Evolutionary conservation across 176 grass and related monocot genomes (phyloP).

Genomic region (Guadua angustifolia): DNA sequence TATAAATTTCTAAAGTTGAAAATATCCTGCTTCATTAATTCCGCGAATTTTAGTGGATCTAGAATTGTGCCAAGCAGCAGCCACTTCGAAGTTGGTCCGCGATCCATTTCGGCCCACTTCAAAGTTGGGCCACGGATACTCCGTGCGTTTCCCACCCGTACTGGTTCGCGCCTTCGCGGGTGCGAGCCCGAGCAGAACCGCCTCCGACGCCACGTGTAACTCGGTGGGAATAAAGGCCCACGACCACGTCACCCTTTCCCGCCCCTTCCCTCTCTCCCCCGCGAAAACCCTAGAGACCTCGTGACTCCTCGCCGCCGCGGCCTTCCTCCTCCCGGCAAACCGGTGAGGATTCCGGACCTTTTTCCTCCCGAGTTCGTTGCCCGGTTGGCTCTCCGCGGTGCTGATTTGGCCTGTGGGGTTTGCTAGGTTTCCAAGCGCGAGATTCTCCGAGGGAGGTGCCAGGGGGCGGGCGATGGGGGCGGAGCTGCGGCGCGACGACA

Average conservation of each 20-base stretch:
- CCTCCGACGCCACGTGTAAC: background rate
- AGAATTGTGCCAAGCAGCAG: no score
- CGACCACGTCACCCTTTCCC: no score
- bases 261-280: background rate
- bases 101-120: background rate
- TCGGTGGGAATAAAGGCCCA: constrained; percentile 39
- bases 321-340: constrained; percentile 2
- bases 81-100: no score
- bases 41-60: no score
- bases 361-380: rapidly evolving
- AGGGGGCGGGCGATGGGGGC: constrained; percentile 50
- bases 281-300: constrained; percentile 56
- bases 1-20: no score
- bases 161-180: background rate
- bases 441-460: constrained; percentile 44
- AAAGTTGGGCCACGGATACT: no score
- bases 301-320: constrained; percentile 26
- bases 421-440: constrained; percentile 14
- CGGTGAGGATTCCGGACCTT: background rate
- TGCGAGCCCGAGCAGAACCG: no score
- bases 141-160: background rate
- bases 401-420: background rate
- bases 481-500: constrained; percentile 36
- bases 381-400: background rate
- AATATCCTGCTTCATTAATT: no score